A percentile compares a stretch with the other conserved stretches of the same genome.
Conservation (phyloP, 495 filamentous ascomycete species). For the Aspergillus indologenus region DNA sequence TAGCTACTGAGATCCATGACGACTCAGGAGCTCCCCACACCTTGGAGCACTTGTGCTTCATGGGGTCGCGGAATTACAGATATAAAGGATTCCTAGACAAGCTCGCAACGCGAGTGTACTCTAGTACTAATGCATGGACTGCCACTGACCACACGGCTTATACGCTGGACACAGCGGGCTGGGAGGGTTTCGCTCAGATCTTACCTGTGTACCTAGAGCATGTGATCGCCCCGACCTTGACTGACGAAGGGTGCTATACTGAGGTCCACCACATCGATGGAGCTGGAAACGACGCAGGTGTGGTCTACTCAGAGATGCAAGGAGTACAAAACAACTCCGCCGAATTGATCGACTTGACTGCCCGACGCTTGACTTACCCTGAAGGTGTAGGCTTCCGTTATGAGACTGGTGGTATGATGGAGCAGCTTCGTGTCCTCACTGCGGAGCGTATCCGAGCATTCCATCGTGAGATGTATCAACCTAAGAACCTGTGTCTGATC, state of each 20-base stretch:
- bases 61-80: constrained; percentile 91
- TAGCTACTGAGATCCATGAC: constrained; percentile 96
- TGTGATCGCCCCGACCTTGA: constrained; percentile 84
- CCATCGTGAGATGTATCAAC: constrained; percentile 97
- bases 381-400: constrained; percentile 89
- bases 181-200: constrained; percentile 94
- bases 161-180: constrained; percentile 88
- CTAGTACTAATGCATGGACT: constrained; percentile 94
- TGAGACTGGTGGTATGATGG: constrained; percentile 97
- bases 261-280: constrained; percentile 97
- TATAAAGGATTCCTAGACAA: constrained; percentile 96
- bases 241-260: constrained; percentile 88
- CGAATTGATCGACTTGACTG: constrained; percentile 80
- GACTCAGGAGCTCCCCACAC: constrained; percentile 96
- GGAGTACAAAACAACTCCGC: constrained; percentile 77
- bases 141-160: constrained; percentile 94
- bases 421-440: constrained; percentile 77
- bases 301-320: constrained; percentile 99
- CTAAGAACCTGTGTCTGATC: constrained; percentile 88
- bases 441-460: constrained; percentile 87
- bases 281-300: constrained; percentile 89
- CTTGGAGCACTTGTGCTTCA: constrained; percentile 93
- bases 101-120: constrained; percentile 88
- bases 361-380: constrained; percentile 78
- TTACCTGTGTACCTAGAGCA: constrained; percentile 96